phyloP scores from a whole-genome alignment of 257 asterid species.

The Cruciata laevipes region DNA sequence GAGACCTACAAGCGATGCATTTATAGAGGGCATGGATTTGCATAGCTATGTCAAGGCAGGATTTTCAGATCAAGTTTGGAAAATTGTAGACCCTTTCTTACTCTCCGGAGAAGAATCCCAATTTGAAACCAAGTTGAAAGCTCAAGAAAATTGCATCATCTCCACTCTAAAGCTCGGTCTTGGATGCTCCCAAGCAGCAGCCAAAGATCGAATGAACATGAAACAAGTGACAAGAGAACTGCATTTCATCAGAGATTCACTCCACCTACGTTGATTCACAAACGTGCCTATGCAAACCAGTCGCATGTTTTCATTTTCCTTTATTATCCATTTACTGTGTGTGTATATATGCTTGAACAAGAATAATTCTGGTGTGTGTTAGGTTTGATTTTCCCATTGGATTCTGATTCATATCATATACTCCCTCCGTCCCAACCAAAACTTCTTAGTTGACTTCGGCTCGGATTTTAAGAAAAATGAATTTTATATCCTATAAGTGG shows the following conservation, averaged over 20 bases:
- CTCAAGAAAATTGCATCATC: background rate
- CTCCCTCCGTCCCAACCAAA: no score
- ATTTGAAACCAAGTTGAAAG: background rate
- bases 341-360: no score
- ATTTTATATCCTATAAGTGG: no score
- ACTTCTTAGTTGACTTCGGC: no score
- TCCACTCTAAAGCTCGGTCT: background rate
- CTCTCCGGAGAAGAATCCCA: background rate
- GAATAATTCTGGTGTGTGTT: no score
- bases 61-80: background rate
- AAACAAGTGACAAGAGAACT: background rate
- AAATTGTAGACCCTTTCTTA: background rate
- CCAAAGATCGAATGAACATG: background rate
- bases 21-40: constrained; percentile 57
- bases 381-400: no score
- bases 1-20: constrained; percentile 57
- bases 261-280: background rate
- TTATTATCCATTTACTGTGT: no score
- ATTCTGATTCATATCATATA: no score
- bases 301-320: no score
- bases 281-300: background rate
- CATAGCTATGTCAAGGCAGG: constrained; percentile 60
- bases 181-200: background rate
- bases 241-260: background rate
- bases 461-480: no score